Percentiles rank a stretch among this genome's conserved stretches.
Evolutionary conservation across 495 filamentous ascomycete species (phyloP).

Genomic region (Symbiotaphrina buchneri): DNA sequence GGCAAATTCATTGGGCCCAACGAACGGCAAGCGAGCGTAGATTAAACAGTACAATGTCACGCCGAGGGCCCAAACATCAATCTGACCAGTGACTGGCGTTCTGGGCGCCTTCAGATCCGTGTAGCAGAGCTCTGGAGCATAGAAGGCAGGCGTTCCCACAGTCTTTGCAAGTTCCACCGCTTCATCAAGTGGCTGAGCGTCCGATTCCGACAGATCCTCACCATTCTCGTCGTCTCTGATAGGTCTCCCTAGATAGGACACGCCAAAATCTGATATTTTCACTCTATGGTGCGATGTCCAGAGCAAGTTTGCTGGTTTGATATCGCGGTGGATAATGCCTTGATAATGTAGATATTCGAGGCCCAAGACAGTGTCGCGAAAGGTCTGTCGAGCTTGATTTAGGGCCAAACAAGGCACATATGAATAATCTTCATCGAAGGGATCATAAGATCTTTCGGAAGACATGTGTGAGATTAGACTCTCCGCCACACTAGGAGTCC

Average conservation of each 20-base stretch:
- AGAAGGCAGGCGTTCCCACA: slow-evolving; percentile 92
- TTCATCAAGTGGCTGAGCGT: slow-evolving; percentile 67
- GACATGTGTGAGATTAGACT: slow-evolving; percentile 38
- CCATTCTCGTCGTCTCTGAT: slow-evolving; percentile 54
- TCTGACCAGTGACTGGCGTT: slow-evolving; percentile 38
- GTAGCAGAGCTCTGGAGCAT: slow-evolving; percentile 92
- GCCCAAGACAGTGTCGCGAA: slow-evolving; percentile 82
- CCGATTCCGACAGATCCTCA: slow-evolving; percentile 61
- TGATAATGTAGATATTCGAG: slow-evolving; percentile 93
- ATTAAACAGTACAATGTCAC: slow-evolving; percentile 92
- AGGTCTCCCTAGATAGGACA: slow-evolving; percentile 82
- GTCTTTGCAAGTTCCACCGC: slow-evolving; percentile 92
- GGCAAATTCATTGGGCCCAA: slow-evolving; percentile 71
- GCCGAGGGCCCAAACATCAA: slow-evolving; percentile 94
- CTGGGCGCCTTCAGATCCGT: slow-evolving; percentile 32
- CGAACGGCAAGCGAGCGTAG: slow-evolving; percentile 80
- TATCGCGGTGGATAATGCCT: slow-evolving; percentile 92
- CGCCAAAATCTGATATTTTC: slow-evolving; percentile 99
- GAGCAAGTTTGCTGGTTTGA: slow-evolving; percentile 95
- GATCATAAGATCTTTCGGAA: slow-evolving; percentile 23
- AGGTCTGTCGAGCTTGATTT: slow-evolving; percentile 61
- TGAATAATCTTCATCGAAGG: slow-evolving; percentile 59
- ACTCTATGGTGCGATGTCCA: slow-evolving; percentile 67
- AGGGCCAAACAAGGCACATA: slow-evolving; percentile 85
- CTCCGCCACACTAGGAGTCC: slow-evolving; percentile 35